These are phyloP conservation scores for Apiotrichum gracile DNA, from an alignment of 1,284 basidiomycete genomes.

Conservation along the genomic window DNA sequence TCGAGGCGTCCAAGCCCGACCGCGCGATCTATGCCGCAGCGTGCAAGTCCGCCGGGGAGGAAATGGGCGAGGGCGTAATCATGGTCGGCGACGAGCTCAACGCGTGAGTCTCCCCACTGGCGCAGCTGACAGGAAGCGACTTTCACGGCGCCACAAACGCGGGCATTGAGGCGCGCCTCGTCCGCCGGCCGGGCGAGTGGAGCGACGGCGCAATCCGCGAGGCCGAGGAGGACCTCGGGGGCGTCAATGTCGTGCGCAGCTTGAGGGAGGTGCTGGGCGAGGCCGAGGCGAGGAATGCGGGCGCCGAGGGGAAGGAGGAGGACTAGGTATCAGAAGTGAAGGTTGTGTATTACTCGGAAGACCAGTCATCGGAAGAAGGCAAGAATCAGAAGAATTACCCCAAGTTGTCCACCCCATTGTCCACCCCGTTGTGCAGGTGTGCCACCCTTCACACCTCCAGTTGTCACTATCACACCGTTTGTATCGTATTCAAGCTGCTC, in stretches of 20 bases:
- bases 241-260: conserved; percentile 23
- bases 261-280: conserved; percentile 33
- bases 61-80: conserved; percentile 32
- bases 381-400: no score
- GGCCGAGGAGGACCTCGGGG: conserved; percentile 28
- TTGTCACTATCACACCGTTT: no score
- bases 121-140: conserved; percentile 29
- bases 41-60: conserved; percentile 23
- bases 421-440: no score
- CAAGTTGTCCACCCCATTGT: no score
- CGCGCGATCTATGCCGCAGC: conserved; percentile 35
- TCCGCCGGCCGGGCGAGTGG: conserved; percentile 41
- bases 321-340: background rate
- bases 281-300: conserved; percentile 4
- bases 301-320: background rate
- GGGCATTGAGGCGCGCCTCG: conserved; percentile 37
- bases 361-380: background rate
- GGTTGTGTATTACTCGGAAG: no score
- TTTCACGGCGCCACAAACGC: conserved; percentile 34
- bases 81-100: conserved; percentile 48
- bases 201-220: conserved; percentile 40
- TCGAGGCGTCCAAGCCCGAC: conserved; percentile 41
- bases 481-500: no score
- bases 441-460: no score
- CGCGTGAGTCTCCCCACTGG: conserved; percentile 31